Evolutionary conservation across 108 stramenopile species (phyloP).

Genomic region (Discostella stelligeroides): DNA sequence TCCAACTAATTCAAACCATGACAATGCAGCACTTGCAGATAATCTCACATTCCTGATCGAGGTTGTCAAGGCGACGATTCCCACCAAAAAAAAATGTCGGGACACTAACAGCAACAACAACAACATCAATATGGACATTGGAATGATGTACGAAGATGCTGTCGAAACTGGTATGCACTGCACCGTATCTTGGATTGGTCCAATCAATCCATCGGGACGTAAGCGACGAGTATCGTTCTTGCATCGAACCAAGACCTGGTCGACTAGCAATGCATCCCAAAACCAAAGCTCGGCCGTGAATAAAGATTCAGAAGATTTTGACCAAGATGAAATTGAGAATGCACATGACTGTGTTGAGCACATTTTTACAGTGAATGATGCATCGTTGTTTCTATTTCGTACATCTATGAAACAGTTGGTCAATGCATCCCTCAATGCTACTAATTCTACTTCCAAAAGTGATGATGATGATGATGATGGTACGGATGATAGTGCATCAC

Average conservation of each 20-base stretch:
- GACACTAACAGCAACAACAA: not conserved
- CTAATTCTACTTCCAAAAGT: not conserved
- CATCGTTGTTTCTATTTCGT: conserved; percentile 33
- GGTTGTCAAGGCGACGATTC: conserved; percentile 37
- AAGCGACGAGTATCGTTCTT: conserved; percentile 15
- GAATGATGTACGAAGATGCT: conserved; percentile 8
- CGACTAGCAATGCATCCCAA: conserved; percentile 5
- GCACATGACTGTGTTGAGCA: conserved; percentile 18
- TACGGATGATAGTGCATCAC: not conserved
- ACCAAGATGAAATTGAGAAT: not conserved
- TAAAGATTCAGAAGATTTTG: not conserved
- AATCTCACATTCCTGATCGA: conserved; percentile 32
- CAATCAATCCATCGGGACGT: conserved; percentile 16
- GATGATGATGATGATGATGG: not conserved
- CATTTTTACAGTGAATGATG: conserved; percentile 39
- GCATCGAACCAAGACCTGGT: conserved; percentile 37
- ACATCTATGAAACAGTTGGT: conserved; percentile 41
- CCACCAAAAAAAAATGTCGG: conserved; percentile 2
- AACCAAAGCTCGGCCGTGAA: not conserved
- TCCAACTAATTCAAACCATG: not conserved
- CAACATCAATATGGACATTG: not conserved
- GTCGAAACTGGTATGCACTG: conserved; percentile 36
- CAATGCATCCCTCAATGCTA: conserved; percentile 4
- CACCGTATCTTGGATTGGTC: conserved; percentile 39
- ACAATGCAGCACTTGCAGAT: not conserved